These are phyloP conservation scores for Boletus reticuloceps DNA, from an alignment of 768 basidiomycete genomes.

Conservation along the genomic window DNA sequence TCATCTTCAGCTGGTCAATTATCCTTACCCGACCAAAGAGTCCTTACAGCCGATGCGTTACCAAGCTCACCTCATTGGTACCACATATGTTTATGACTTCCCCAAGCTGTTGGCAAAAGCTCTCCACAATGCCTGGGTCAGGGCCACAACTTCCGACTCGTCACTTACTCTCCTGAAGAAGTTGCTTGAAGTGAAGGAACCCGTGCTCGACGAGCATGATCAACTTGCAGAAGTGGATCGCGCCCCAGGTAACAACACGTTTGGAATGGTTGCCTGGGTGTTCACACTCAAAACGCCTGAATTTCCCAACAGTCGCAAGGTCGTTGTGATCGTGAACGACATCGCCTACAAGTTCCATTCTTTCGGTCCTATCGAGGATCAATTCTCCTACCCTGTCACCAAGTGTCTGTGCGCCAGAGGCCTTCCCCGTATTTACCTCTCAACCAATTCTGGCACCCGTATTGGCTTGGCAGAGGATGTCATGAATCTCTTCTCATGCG, in stretches of 20 bases:
- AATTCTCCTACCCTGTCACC: too few species aligned
- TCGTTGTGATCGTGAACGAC: slow-evolving; percentile 93
- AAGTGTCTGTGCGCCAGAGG: too few species aligned
- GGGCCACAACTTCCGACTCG: slow-evolving; percentile 61
- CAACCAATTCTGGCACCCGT: too few species aligned
- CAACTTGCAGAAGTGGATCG: slow-evolving; percentile 88
- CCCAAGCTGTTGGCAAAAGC: slow-evolving; percentile 99
- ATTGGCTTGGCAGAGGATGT: too few species aligned
- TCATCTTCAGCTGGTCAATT: slow-evolving; percentile 92
- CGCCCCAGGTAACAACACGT: slow-evolving; percentile 89
- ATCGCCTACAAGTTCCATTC: slow-evolving; percentile 98
- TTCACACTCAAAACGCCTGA: slow-evolving; percentile 92
- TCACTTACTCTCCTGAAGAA: slow-evolving; percentile 72
- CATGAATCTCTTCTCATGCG: too few species aligned
- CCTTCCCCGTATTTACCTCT: too few species aligned
- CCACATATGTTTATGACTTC: too few species aligned
- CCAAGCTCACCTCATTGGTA: slow-evolving; percentile 97
- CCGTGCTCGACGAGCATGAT: slow-evolving; percentile 92
- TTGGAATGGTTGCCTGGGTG: slow-evolving; percentile 98
- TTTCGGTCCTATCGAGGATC: too few species aligned
- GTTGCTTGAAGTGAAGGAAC: slow-evolving; percentile 80
- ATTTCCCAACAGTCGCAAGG: slow-evolving; percentile 81
- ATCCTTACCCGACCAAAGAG: slow-evolving; percentile 94
- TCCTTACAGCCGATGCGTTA: slow-evolving; percentile 98
- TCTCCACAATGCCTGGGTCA: slow-evolving; percentile 87